Evolutionary conservation across 352 stramenopile species (phyloP).

Genomic region (Plasmopara muralis): DNA sequence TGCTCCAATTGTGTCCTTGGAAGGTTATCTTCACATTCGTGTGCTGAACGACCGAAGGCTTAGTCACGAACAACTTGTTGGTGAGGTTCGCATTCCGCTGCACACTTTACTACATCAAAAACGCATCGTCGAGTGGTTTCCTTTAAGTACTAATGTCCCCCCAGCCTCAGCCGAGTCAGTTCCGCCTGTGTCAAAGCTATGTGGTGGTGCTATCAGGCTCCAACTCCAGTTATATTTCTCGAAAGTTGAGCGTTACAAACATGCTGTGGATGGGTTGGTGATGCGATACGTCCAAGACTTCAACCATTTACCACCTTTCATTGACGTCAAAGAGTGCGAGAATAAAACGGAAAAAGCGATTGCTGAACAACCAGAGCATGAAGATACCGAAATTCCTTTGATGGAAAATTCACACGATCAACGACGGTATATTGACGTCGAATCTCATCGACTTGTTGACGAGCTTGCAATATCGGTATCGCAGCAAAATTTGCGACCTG

Average conservation of each 20-base stretch:
- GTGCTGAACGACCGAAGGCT: conserved; percentile 67
- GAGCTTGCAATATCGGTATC: conserved; percentile 23
- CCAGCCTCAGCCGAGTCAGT: conserved; percentile 5
- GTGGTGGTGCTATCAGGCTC: conserved; percentile 39
- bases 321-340: conserved; percentile 28
- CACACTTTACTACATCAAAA: conserved; percentile 59
- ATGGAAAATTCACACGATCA: conserved; percentile 4
- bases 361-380: conserved; percentile 32
- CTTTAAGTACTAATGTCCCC: conserved; percentile 28
- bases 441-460: conserved; percentile 21
- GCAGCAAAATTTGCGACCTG: not conserved
- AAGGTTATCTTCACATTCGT: conserved; percentile 53
- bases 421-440: conserved; percentile 9
- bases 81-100: conserved; percentile 58
- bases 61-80: conserved; percentile 58
- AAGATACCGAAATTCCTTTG: conserved; percentile 13
- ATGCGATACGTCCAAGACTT: conserved; percentile 45
- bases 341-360: conserved; percentile 8
- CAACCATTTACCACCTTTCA: conserved; percentile 51
- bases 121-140: conserved; percentile 52
- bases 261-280: conserved; percentile 54
- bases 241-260: conserved; percentile 49
- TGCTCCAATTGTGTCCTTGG: conserved; percentile 49
- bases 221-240: conserved; percentile 64
- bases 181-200: conserved; percentile 20